Base-by-base conservation (phyloP, 2,329 filamentous ascomycete genomes). In the Colletotrichum sp. region DNA sequence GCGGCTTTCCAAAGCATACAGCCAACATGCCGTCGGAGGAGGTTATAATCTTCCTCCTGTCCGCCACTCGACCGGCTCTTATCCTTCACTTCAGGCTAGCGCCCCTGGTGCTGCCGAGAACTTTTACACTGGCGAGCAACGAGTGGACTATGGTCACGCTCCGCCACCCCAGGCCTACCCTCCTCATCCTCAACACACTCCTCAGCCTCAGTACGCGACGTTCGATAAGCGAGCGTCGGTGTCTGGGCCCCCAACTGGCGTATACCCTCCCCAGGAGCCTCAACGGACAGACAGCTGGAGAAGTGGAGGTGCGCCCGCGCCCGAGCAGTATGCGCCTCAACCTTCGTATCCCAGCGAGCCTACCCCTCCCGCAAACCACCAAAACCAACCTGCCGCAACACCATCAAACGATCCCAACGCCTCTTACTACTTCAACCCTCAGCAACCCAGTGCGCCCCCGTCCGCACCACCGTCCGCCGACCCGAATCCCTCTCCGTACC, bases 1-100 rank as follows among this genome's bases (percentile, higher is more conserved):
- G 78, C 93, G 97, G 52, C 89, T 99, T 30, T 98, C 96, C 10
- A 98, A 94, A 83, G 96, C 97, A 3, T 99, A 99, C 83, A 94
- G 93, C 78, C 95, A 98, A 81, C 94, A 96, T 80, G 93, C 86
- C 59, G 86, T 95, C 24, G 90, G 93, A 13, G 90, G 91, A 4
- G 90, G 91, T 3, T 95, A 95, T 79, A 90, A 87, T 75, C 83
- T 92, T 13, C 89, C 91, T 21, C 86, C 87, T 43, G 84, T 86
- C 14, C 88, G 87, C 39, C 92, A 86, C 80, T 85, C 90, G 12
- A 83, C 91, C 7, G 90, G 89, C 68, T 90, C 94, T 16, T 98
- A 98, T 82, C 94, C 95, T 12, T 91, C 92, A 6, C 90, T 98
- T 71, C 88, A 92, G 28, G 84, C 91, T 9, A 89, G 89, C 75